These are phyloP conservation scores for Aspergillus pseudotamarii DNA, from an alignment of 2,329 filamentous ascomycete species.

Conservation along the genomic window DNA sequence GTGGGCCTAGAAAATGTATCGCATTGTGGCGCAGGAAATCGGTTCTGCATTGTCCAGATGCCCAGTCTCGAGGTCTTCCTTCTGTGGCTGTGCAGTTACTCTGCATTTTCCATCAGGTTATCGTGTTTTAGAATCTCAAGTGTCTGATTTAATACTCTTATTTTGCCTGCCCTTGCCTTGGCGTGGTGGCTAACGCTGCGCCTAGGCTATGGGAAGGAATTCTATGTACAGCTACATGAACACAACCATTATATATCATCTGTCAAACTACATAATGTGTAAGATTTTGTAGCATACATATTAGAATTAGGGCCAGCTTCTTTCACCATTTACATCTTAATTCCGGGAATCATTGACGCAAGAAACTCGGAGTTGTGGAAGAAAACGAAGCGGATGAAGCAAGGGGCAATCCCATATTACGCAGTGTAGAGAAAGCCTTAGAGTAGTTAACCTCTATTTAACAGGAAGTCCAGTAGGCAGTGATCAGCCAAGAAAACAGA, in stretches of 20 bases:
- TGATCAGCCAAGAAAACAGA: no score
- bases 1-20: conserved; percentile 45
- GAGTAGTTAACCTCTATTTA: not conserved
- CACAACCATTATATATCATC: not conserved
- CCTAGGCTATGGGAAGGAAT: not conserved
- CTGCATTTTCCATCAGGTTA: not conserved
- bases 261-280: not conserved
- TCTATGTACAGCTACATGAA: not conserved
- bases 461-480: no score
- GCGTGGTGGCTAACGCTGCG: not conserved
- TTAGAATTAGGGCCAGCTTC: not conserved
- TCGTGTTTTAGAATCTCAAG: not conserved
- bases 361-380: not conserved
- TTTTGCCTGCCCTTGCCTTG: not conserved
- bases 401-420: no score
- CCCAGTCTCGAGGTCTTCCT: not conserved
- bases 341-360: not conserved
- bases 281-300: not conserved
- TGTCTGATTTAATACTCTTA: not conserved
- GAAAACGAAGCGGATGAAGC: no score
- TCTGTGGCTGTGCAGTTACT: not conserved
- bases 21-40: not conserved
- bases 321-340: not conserved
- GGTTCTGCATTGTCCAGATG: not conserved
- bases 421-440: not conserved